Evolutionary conservation across 1,139 yeast genomes (phyloP).

Genomic region (Keqinozyma sinolaborantium): DNA sequence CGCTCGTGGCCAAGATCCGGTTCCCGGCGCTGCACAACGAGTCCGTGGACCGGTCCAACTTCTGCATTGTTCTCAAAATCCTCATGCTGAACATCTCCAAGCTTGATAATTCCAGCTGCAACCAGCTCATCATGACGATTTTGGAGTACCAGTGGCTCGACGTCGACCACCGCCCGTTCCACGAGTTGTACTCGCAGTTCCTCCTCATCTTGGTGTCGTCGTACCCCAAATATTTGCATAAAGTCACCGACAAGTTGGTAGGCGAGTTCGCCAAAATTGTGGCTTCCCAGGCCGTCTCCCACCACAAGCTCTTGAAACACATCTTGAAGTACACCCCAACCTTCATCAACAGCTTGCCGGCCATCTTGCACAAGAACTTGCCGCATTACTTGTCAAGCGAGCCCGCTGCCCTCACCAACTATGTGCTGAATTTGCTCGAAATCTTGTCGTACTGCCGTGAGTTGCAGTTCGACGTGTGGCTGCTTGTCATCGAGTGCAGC

Average conservation of each 20-base stretch:
- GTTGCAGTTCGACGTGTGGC: constrained; percentile 73
- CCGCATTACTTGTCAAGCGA: constrained; percentile 75
- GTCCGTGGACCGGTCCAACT: constrained; percentile 32
- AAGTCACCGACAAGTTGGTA: constrained; percentile 66
- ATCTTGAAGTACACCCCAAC: constrained; percentile 79
- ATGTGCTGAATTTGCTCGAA: constrained; percentile 59
- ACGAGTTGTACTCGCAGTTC: constrained; percentile 61
- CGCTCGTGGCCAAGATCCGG: constrained; percentile 34
- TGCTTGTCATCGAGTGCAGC: constrained; percentile 69
- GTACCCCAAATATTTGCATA: constrained; percentile 85
- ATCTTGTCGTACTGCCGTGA: constrained; percentile 72
- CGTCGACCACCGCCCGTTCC: constrained; percentile 21
- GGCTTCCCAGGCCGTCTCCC: constrained; percentile 23
- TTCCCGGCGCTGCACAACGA: constrained; percentile 31
- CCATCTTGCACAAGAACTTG: constrained; percentile 53
- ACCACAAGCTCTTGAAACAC: constrained; percentile 65
- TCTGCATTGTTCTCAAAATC: constrained; percentile 30
- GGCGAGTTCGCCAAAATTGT: constrained; percentile 45
- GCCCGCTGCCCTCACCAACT: constrained; percentile 53
- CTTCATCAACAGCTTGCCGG: constrained; percentile 62
- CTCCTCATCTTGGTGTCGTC: constrained; percentile 77
- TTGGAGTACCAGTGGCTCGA: constrained; percentile 57
- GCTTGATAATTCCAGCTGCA: constrained; percentile 35
- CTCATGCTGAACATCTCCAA: constrained; percentile 35
- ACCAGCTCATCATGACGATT: constrained; percentile 30